Evolutionary conservation across 805 yeast genomes (phyloP).

Genomic region (Groenewaldozyma salmanticensis): DNA sequence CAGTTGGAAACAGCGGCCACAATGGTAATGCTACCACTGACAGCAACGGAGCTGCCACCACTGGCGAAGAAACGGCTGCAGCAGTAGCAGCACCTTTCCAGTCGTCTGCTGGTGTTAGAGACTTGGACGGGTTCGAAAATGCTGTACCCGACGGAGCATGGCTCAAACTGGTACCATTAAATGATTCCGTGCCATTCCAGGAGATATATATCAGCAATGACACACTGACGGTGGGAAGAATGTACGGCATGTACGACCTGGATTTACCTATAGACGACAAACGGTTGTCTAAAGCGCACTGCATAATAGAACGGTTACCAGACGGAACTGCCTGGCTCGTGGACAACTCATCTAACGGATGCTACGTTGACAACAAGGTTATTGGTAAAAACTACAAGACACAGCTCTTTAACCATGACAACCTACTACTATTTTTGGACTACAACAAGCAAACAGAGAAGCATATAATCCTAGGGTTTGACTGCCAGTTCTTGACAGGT

Average conservation of each 20-base stretch:
- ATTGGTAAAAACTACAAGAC: slow-evolving; percentile 56
- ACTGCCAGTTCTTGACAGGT: too few relatives aligned
- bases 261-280: slow-evolving; percentile 59
- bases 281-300: slow-evolving; percentile 77
- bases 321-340: slow-evolving; percentile 65
- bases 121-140: slow-evolving; percentile 13
- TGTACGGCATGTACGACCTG: slow-evolving; percentile 24
- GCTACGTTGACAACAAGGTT: slow-evolving; percentile 52
- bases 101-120: slow-evolving; percentile 15
- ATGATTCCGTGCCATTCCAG: slow-evolving; percentile 36
- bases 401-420: slow-evolving; percentile 55
- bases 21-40: neutral
- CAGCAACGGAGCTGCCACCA: neutral
- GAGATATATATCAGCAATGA: slow-evolving; percentile 56
- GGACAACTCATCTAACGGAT: slow-evolving; percentile 72
- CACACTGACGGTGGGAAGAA: slow-evolving; percentile 67
- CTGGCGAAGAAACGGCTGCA: neutral
- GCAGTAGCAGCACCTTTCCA: neutral
- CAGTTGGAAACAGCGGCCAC: neutral
- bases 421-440: slow-evolving; percentile 51
- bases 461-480: slow-evolving; percentile 10
- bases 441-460: slow-evolving; percentile 36
- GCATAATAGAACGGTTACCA: slow-evolving; percentile 43
- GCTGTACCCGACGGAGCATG: slow-evolving; percentile 41
- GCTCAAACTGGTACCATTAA: slow-evolving; percentile 46